A percentile compares a stretch with the other conserved stretches of the same genome.
These are phyloP conservation scores for Blepharisma stoltei DNA, from an alignment of 73 alveolate genomes.

Conservation along the genomic window DNA sequence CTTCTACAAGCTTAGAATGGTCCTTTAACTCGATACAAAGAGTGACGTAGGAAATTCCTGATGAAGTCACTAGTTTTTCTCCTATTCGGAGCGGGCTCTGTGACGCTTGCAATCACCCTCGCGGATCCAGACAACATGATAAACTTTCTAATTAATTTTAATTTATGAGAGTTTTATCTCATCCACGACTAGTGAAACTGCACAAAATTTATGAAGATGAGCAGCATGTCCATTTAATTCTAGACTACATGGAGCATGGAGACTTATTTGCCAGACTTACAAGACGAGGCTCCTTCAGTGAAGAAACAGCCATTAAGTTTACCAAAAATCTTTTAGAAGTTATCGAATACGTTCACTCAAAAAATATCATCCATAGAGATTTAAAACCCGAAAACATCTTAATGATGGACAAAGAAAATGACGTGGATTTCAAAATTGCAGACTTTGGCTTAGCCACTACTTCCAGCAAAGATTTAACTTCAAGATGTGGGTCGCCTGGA, in stretches of 20 bases:
- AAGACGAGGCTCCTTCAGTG: slow-evolving; percentile 45
- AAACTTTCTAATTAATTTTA: slow-evolving; percentile 34
- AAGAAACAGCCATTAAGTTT: slow-evolving; percentile 43
- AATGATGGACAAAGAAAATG: slow-evolving; percentile 13
- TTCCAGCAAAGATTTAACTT: not conserved
- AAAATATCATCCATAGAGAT: not conserved
- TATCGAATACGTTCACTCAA: not conserved
- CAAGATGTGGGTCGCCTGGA: slow-evolving; percentile 50
- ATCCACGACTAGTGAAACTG: slow-evolving; percentile 49
- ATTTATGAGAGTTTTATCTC: slow-evolving; percentile 41
- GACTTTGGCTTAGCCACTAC: not conserved
- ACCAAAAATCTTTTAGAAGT: slow-evolving; percentile 48
- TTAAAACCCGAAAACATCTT: not conserved
- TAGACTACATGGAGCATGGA: slow-evolving; percentile 50
- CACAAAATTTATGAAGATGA: slow-evolving; percentile 56
- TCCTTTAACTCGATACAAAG: too few species aligned
- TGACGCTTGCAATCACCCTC: too few species aligned
- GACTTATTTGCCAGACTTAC: slow-evolving; percentile 45
- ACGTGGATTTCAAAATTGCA: not conserved
- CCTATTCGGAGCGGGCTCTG: too few species aligned
- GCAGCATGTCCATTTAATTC: slow-evolving; percentile 46
- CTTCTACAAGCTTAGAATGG: too few species aligned
- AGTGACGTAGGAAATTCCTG: too few species aligned
- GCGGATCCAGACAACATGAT: too few species aligned
- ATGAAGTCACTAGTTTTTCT: too few species aligned